These are phyloP conservation scores for Starmerella scarabaei DNA, from an alignment of 805 yeast species.

Conservation along the genomic window DNA sequence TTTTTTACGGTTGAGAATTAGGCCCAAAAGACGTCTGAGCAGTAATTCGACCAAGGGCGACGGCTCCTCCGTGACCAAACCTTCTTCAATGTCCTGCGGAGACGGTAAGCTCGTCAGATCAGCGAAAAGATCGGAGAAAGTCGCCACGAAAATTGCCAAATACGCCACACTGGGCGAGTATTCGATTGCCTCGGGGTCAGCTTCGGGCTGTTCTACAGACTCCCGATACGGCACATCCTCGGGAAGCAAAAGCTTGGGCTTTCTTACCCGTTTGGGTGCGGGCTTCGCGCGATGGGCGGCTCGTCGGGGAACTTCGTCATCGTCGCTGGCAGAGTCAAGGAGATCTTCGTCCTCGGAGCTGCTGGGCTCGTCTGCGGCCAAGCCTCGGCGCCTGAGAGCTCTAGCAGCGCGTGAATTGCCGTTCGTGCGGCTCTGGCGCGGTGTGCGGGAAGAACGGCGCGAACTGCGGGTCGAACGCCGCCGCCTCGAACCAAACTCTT, in stretches of 20 bases:
- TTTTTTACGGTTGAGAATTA: conserved; percentile 31
- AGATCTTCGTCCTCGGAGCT: no score
- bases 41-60: conserved; percentile 21
- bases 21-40: conserved; percentile 27
- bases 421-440: no score
- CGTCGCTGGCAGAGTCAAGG: background rate
- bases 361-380: no score
- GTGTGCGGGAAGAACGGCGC: no score
- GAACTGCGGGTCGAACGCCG: no score
- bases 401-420: no score
- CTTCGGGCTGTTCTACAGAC: conserved; percentile 19
- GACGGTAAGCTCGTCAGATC: conserved; percentile 26
- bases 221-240: conserved; percentile 25
- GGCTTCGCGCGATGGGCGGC: conserved; percentile 1
- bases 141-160: conserved; percentile 17
- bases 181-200: conserved; percentile 19
- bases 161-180: conserved; percentile 25
- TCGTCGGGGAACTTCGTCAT: background rate
- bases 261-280: conserved; percentile 2
- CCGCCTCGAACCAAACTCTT: no score
- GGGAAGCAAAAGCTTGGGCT: conserved; percentile 19
- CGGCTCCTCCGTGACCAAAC: conserved; percentile 21
- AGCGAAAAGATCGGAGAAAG: conserved; percentile 21
- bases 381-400: no score
- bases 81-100: conserved; percentile 33